Evolutionary conservation across 1,284 basidiomycete species (phyloP), one percentile per base, ranked within the genome.

Genomic region (Ustilago vetiveriae): DNA sequence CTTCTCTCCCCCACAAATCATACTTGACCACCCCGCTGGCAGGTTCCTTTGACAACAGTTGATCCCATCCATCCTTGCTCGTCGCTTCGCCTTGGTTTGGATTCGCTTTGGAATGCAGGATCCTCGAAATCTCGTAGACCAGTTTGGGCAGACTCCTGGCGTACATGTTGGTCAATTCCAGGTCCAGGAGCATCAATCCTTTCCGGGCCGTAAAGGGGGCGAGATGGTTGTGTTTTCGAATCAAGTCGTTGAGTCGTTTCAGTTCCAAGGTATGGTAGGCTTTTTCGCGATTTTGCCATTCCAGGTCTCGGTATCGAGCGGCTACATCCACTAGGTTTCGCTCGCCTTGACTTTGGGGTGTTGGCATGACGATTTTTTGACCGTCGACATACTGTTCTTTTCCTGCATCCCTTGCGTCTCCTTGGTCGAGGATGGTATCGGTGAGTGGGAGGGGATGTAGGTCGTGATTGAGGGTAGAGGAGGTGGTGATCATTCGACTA

Each of bases 261-360:
- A 80, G 33, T 22, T 71, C 63, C 26, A 45, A 51, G 2, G 35
- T 30, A 35, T 80, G 78, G 44, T 67, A 80, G 2, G 46, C 43
- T 0, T 82, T 76, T 78, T 95, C 91, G 42, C 87, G 85, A 10
- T 82, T 82, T 73, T 90, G 88, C 92, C 92, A 95, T 42, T 87
- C 88, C 1, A 80, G 68, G 79, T 95, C 92, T 4, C 88, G 86
- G 57, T 89, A 84, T 0, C 82, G 74, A 21, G 82, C 80, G 19
- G 87, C 83, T n/a, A 73, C 45, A 1, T 53, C 59, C 16, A 74
- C 16, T 32, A 56, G 30, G 41, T 23, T 44, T 41, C 29, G 52
- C 52, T 4, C 46, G 53, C 19, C 16, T 5, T 1, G 46, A 49
- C 5, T 43, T 36, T n/a, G n/a, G 1, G 50, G 48, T 22, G 33